Percentiles rank a stretch among this genome's conserved stretches.
Conservation (phyloP, 257 asterid genomes). For the Rhazya stricta region DNA sequence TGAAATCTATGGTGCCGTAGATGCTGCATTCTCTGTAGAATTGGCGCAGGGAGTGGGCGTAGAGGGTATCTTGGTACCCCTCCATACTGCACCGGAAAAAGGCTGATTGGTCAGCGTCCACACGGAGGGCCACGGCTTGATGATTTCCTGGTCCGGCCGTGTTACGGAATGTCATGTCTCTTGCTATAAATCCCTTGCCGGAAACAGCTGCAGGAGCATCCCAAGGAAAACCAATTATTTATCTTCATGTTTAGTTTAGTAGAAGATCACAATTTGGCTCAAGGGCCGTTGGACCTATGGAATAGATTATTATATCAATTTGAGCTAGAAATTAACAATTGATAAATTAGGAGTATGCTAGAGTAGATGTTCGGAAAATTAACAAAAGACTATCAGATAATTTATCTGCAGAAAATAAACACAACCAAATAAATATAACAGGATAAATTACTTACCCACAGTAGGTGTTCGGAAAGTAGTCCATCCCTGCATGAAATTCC, state of each 20-base stretch:
- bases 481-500: conserved; percentile 99
- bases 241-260: not conserved
- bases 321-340: no score
- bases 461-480: conserved; percentile 91
- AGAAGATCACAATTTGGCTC: no score
- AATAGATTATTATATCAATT: no score
- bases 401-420: not conserved
- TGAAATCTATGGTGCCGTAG: conserved; percentile 94
- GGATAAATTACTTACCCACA: conserved; percentile 43
- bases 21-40: conserved; percentile 90
- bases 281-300: no score
- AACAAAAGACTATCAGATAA: not conserved
- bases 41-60: conserved; percentile 93
- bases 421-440: not conserved
- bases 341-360: no score
- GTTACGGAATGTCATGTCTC: conserved; percentile 92
- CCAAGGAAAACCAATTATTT: not conserved
- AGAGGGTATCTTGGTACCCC: conserved; percentile 92
- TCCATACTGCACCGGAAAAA: conserved; percentile 97
- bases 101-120: conserved; percentile 92
- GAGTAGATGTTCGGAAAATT: no score
- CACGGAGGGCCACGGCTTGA: conserved; percentile 93
- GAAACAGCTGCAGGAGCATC: conserved; percentile 57
- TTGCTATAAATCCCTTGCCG: conserved; percentile 84
- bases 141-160: conserved; percentile 82